Conservation (phyloP, 139 green algal species). For the Volvox reticuliferus region DNA sequence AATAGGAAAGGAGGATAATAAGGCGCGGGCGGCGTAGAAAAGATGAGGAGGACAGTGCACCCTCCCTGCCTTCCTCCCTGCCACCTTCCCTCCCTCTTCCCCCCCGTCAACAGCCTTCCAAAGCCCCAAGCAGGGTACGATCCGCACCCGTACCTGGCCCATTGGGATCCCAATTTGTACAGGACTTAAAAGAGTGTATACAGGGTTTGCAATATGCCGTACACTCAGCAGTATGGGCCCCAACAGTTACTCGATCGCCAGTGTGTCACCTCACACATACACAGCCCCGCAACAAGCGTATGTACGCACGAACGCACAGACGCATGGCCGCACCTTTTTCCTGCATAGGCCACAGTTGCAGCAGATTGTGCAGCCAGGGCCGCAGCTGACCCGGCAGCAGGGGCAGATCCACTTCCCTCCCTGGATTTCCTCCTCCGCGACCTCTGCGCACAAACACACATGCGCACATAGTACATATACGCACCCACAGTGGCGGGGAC, state of each 20-base stretch:
- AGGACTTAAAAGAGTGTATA: too few relatives aligned
- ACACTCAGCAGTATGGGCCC: too few relatives aligned
- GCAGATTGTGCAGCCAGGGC: constrained; percentile 76
- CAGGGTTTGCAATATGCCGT: too few relatives aligned
- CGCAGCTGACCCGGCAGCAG: constrained; percentile 81
- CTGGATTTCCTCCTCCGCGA: constrained; percentile 62
- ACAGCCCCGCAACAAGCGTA: neutral
- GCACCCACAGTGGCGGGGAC: too few relatives aligned
- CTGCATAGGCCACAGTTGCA: constrained; percentile 91
- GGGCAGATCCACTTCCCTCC: constrained; percentile 82
- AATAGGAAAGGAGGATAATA: neutral
- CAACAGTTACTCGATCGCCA: too few relatives aligned
- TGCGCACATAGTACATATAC: too few relatives aligned
- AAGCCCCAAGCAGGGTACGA: too few relatives aligned
- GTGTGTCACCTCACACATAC: neutral
- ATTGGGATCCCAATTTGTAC: neutral
- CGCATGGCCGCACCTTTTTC: constrained; percentile 67
- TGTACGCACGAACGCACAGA: neutral
- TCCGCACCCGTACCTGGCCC: neutral
- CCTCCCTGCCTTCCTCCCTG: too few relatives aligned
- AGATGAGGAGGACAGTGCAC: too few relatives aligned
- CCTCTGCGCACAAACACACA: constrained; percentile 57
- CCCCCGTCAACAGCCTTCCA: too few relatives aligned
- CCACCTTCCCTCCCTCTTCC: too few relatives aligned
- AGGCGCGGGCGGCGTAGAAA: too few relatives aligned